Conservation (phyloP, 495 filamentous ascomycete genomes). For the Lindgomyces ingoldianus region DNA sequence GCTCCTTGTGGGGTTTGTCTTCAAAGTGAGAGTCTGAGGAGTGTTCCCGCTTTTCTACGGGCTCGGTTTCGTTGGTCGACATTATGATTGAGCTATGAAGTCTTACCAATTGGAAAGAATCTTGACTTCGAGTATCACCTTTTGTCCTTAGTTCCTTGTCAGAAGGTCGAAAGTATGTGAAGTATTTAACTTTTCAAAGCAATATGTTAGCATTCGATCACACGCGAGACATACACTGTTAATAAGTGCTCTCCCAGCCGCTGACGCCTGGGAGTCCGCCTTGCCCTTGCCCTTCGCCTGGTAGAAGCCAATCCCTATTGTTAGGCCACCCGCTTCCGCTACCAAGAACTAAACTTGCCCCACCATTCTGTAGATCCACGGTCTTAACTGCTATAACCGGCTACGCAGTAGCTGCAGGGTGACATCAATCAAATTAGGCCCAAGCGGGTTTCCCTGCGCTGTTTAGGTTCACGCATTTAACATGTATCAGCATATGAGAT, state of each 20-base stretch:
- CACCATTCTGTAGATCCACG: not conserved
- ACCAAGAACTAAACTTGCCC: not conserved
- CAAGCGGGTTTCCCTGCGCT: too few relatives aligned
- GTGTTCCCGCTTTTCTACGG: slow-evolving; percentile 12
- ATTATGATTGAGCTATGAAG: not conserved
- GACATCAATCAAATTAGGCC: too few relatives aligned
- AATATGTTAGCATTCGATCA: too few relatives aligned
- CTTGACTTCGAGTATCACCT: not conserved
- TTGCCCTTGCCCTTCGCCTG: not conserved
- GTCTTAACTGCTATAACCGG: not conserved
- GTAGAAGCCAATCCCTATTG: not conserved
- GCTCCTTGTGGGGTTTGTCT: not conserved
- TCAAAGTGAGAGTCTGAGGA: slow-evolving; percentile 19
- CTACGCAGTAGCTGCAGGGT: not conserved
- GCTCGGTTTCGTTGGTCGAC: not conserved
- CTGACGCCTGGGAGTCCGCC: not conserved
- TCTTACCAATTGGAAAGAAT: too few relatives aligned
- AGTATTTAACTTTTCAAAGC: too few relatives aligned
- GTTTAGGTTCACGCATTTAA: too few relatives aligned
- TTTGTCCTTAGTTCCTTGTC: not conserved
- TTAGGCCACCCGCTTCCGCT: not conserved
- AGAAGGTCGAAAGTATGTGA: not conserved
- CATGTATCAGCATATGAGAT: too few relatives aligned
- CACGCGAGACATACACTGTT: not conserved
- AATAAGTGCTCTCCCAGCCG: not conserved